Evolutionary conservation across 129 eudicot genomes (phyloP), one percentile per base, ranked within the genome.

Genomic region (Flaveria ramosissima): DNA sequence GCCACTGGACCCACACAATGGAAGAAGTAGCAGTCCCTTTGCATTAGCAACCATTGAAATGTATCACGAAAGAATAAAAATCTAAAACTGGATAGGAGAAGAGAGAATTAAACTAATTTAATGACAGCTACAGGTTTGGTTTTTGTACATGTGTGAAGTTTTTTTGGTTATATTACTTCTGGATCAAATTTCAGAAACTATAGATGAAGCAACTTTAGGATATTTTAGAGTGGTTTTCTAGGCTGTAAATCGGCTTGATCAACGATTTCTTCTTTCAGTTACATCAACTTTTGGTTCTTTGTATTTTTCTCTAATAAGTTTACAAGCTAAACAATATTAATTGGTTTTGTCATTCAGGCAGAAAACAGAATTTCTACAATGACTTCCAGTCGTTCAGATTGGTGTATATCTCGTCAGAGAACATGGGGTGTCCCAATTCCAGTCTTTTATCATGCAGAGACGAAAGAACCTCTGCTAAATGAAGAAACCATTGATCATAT

Each of bases 401-500:
- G 99, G 99, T 94, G 99, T 65, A 94, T 94, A 80, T 94, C 99
- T 50, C 96, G 99, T 61, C 97, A 94, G 84, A 87, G 99, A 79
- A 86, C 96, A n/a, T 91, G 99, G 99, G 99, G 99, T 72, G 97
- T 94, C 64, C 99, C 99, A 32, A 94, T 94, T 81, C 99, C 99
- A 42, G 99, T 87, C 57, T 94, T 94, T 78, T 94, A 94, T 86
- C 97, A 94, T 76, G 86, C 84, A 72, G 89, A 87, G 47, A 63
- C 99, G 67, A 94, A 87, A 86, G 91, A 91, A 81, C 99, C 99
- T 53, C 80, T 94, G 68, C 83, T 91, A 90, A 91, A 91, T 79
- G 92, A 80, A 80, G 96, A 89, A 77, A 94, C 99, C 55, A 83
- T 94, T 74, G 80, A 84, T 72, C 96, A 94, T 84, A 94, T 94